Percentiles rank a stretch among this genome's conserved stretches.
Conservation (phyloP, 2,329 filamentous ascomycete species). For the Exophiala alcalophila region DNA sequence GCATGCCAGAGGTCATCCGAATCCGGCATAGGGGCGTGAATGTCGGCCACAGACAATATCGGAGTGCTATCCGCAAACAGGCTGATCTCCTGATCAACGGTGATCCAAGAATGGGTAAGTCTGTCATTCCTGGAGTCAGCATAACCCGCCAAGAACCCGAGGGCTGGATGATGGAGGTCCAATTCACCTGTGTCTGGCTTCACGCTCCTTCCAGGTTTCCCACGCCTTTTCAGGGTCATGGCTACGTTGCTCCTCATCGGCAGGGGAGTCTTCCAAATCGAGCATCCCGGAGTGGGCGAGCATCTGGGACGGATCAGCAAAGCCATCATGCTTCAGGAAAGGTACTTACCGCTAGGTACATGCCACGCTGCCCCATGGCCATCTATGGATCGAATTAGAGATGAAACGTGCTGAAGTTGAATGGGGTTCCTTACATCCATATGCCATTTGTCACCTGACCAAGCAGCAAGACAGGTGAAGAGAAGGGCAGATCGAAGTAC, state of each 20-base stretch:
- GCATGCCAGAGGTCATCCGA: slow-evolving; percentile 63
- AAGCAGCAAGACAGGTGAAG: slow-evolving; percentile 66
- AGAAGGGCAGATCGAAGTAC: slow-evolving; percentile 64
- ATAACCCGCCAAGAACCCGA: background rate
- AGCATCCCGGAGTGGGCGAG: slow-evolving; percentile 66
- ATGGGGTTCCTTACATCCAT: slow-evolving; percentile 53
- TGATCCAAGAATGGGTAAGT: slow-evolving; percentile 71
- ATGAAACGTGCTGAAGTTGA: background rate
- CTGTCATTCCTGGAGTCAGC: slow-evolving; percentile 39
- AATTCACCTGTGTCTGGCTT: slow-evolving; percentile 60
- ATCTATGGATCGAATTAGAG: slow-evolving; percentile 40
- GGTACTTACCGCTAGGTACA: slow-evolving; percentile 62
- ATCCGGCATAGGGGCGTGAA: slow-evolving; percentile 63
- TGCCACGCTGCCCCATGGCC: slow-evolving; percentile 68
- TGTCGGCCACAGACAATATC: slow-evolving; percentile 63
- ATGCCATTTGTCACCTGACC: slow-evolving; percentile 74
- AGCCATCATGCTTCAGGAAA: slow-evolving; percentile 2
- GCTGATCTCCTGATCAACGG: slow-evolving; percentile 69
- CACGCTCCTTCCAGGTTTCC: slow-evolving; percentile 63
- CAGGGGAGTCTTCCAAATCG: slow-evolving; percentile 50
- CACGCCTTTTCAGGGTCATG: slow-evolving; percentile 54
- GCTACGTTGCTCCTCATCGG: slow-evolving; percentile 45
- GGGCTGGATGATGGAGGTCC: slow-evolving; percentile 2
- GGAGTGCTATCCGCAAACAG: slow-evolving; percentile 64
- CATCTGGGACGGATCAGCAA: slow-evolving; percentile 49